These are phyloP conservation scores for Aspergillus sclerotioniger DNA, from an alignment of 495 filamentous ascomycete species.

Conservation along the genomic window DNA sequence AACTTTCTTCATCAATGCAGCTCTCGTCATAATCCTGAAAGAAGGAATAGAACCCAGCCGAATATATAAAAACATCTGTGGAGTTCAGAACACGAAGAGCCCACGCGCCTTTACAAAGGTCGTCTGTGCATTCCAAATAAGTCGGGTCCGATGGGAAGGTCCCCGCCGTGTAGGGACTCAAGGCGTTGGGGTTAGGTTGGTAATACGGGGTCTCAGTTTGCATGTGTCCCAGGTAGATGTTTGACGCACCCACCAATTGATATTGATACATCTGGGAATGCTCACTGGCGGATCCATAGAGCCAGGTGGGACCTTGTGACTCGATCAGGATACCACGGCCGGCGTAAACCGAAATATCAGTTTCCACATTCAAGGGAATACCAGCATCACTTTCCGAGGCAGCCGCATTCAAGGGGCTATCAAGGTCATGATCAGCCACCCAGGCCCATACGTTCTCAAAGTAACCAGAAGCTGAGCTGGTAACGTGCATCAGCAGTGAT, in stretches of 20 bases:
- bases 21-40: conserved; percentile 82
- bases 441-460: conserved; percentile 62
- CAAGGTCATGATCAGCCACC: conserved; percentile 66
- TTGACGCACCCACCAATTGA: conserved; percentile 73
- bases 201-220: conserved; percentile 94
- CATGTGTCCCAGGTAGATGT: conserved; percentile 81
- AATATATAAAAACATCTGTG: conserved; percentile 67
- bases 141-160: conserved; percentile 68
- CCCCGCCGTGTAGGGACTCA: conserved; percentile 65
- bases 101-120: conserved; percentile 73
- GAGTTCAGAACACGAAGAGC: conserved; percentile 76
- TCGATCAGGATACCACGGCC: conserved; percentile 60
- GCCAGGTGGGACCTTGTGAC: conserved; percentile 42
- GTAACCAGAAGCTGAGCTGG: conserved; percentile 43
- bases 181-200: conserved; percentile 78
- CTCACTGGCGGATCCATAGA: conserved; percentile 61
- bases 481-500: conserved; percentile 58
- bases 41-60: conserved; percentile 81
- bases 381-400: background rate
- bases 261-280: conserved; percentile 71
- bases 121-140: conserved; percentile 61
- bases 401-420: conserved; percentile 24
- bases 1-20: conserved; percentile 71
- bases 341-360: conserved; percentile 58
- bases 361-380: conserved; percentile 29